Evolutionary conservation across 257 asterid genomes (phyloP).

Genomic region (Linaria vulgaris): DNA sequence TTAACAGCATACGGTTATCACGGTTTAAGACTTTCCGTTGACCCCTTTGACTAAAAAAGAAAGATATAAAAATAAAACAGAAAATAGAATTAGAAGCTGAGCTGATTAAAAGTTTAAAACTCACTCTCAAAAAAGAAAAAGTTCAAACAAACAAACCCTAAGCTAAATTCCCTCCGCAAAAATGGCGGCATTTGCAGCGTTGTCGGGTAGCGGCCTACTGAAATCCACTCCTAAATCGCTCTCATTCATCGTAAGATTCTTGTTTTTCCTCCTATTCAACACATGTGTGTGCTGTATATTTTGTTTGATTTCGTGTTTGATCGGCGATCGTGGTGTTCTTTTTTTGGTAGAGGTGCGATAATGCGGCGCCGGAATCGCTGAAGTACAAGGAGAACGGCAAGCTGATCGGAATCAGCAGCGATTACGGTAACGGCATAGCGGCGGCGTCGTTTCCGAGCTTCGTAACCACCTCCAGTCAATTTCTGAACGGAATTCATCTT

Average conservation of each 20-base stretch:
- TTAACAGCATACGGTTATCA: too few relatives aligned
- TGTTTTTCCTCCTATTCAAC: neutral
- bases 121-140: too few relatives aligned
- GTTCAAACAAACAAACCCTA: slow-evolving; percentile 27
- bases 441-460: slow-evolving; percentile 47
- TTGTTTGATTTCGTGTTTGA: slow-evolving; percentile 1
- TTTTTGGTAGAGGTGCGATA: slow-evolving; percentile 54
- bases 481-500: slow-evolving; percentile 31
- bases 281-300: neutral
- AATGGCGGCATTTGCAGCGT: slow-evolving; percentile 51
- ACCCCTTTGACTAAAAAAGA: too few relatives aligned
- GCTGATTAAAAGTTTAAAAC: too few relatives aligned
- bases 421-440: slow-evolving; percentile 27
- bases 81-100: neutral
- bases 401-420: slow-evolving; percentile 34
- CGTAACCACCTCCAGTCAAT: slow-evolving; percentile 35
- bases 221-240: slow-evolving; percentile 25
- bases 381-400: slow-evolving; percentile 61
- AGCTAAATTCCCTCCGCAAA: slow-evolving; percentile 19
- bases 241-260: slow-evolving; percentile 35
- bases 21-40: too few relatives aligned
- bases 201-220: slow-evolving; percentile 39
- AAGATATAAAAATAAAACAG: too few relatives aligned
- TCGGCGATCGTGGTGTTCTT: neutral
- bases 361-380: slow-evolving; percentile 55